Percentiles rank a stretch among this genome's conserved stretches.
Evolutionary conservation across 1,284 basidiomycete species (phyloP).

Genomic region (Coriolopsis trogii): DNA sequence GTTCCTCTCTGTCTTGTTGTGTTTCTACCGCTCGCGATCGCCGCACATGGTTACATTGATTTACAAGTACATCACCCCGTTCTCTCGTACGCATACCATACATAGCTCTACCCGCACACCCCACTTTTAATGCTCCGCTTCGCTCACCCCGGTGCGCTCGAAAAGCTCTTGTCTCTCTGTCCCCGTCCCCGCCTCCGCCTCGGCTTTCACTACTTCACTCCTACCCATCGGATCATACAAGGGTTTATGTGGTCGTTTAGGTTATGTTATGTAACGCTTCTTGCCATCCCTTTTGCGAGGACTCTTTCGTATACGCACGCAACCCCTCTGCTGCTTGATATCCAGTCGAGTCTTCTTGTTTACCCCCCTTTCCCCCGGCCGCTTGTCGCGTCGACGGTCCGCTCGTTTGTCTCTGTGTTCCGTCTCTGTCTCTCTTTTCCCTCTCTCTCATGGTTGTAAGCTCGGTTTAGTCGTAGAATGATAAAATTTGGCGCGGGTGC

Average conservation of each 20-base stretch:
- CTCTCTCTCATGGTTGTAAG: conserved; percentile 1
- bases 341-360: too few species aligned
- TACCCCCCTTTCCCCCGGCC: too few species aligned
- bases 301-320: background rate
- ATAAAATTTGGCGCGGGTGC: conserved; percentile 3
- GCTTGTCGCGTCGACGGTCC: background rate
- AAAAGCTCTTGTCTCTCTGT: background rate
- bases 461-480: conserved; percentile 8
- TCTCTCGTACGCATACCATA: background rate
- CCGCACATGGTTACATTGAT: conserved; percentile 12
- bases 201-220: background rate
- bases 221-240: background rate
- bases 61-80: conserved; percentile 27
- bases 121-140: conserved; percentile 12
- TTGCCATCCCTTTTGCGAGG: too few species aligned
- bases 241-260: background rate
- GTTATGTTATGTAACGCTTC: background rate
- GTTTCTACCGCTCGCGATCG: background rate
- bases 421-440: background rate
- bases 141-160: background rate
- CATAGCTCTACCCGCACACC: conserved; percentile 21
- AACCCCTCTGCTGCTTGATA: too few species aligned
- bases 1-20: background rate
- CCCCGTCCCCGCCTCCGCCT: background rate
- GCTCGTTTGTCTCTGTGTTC: background rate